Percentiles rank a stretch among this genome's conserved stretches.
phyloP scores from a whole-genome alignment of 2,329 filamentous ascomycete genomes.

The Alternaria rosae region DNA sequence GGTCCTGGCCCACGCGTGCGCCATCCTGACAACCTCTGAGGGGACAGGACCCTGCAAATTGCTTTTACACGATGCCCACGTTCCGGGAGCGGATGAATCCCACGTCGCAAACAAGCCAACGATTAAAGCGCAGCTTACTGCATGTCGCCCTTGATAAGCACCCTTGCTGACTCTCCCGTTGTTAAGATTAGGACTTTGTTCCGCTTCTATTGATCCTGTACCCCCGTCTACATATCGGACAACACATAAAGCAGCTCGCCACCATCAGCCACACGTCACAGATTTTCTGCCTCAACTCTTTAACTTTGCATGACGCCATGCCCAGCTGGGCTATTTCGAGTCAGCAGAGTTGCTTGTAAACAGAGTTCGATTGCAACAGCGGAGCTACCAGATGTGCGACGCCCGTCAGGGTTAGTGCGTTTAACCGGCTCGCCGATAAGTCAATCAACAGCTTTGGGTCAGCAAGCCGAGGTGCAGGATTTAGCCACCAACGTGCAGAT shows the following conservation, averaged over 20 bases:
- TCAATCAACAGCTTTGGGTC: slow-evolving; percentile 8
- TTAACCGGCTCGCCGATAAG: slow-evolving; percentile 10
- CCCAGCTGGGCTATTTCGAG: slow-evolving; percentile 4
- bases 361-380: slow-evolving; percentile 6
- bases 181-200: slow-evolving; percentile 10
- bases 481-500: slow-evolving; percentile 13
- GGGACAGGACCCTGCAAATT: neutral
- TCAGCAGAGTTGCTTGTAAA: slow-evolving; percentile 3
- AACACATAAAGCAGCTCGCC: slow-evolving; percentile 15
- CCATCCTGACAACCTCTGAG: neutral
- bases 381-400: slow-evolving; percentile 3
- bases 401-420: slow-evolving; percentile 9
- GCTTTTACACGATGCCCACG: neutral
- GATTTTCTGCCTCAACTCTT: slow-evolving; percentile 2
- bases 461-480: slow-evolving; percentile 8
- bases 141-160: slow-evolving; percentile 7
- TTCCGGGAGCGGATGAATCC: neutral
- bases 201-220: slow-evolving; percentile 1
- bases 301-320: slow-evolving; percentile 9
- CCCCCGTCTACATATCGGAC: neutral
- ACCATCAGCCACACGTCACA: slow-evolving; percentile 17
- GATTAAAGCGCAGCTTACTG: neutral
- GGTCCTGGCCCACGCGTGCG: neutral
- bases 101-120: neutral
- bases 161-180: slow-evolving; percentile 6